phyloP scores from a whole-genome alignment of 768 basidiomycete genomes.

The Phanerochaete carnosa region DNA sequence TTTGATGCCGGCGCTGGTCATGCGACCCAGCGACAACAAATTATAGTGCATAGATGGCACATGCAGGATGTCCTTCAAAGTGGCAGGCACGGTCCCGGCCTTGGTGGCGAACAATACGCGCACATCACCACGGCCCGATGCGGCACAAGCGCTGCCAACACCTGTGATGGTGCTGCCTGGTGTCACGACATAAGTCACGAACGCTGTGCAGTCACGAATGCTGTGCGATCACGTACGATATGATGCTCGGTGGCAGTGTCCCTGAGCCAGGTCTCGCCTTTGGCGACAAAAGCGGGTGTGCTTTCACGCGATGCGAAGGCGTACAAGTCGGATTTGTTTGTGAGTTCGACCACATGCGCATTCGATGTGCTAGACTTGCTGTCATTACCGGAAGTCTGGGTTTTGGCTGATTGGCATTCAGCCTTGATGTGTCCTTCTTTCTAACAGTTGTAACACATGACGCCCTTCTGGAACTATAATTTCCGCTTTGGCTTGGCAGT shows the following conservation, averaged over 20 bases:
- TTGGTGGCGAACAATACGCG: neutral
- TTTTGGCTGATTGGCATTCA: neutral
- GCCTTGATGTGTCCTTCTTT: conserved; percentile 4
- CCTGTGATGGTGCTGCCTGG: conserved; percentile 5
- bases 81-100: neutral
- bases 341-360: neutral
- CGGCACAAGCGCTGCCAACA: conserved; percentile 11
- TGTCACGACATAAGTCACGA: conserved; percentile 1
- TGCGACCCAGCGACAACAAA: conserved; percentile 12
- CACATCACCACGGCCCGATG: conserved; percentile 14
- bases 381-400: neutral
- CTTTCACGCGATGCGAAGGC: neutral
- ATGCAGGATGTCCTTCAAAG: conserved; percentile 11
- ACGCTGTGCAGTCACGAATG: too few relatives aligned
- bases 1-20: neutral
- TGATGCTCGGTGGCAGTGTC: conserved; percentile 14
- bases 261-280: conserved; percentile 13
- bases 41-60: conserved; percentile 13
- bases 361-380: too few relatives aligned
- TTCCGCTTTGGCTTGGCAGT: too few relatives aligned
- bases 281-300: neutral
- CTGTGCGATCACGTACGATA: conserved; percentile 9
- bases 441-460: conserved; percentile 2
- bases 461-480: neutral
- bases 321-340: neutral